These are phyloP conservation scores for Lophium mytilinum DNA, from an alignment of 495 filamentous ascomycete species.

Conservation along the genomic window DNA sequence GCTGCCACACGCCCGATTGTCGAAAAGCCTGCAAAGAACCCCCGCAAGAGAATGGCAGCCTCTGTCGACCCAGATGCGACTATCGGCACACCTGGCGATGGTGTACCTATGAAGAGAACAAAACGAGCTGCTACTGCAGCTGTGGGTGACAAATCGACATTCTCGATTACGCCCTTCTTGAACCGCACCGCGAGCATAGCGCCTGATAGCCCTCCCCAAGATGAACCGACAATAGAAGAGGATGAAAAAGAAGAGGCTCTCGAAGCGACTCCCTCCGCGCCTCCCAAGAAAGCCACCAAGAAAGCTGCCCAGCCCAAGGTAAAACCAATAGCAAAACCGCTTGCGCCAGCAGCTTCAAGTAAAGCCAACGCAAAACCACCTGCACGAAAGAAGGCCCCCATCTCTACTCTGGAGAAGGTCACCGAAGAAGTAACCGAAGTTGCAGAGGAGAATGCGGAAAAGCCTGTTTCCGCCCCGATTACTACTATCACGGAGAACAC, in stretches of 20 bases:
- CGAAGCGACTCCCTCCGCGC: conserved; percentile 25
- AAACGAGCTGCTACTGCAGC: conserved; percentile 35
- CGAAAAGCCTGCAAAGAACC: conserved; percentile 29
- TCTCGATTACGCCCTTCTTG: conserved; percentile 87
- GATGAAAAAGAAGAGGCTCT: conserved; percentile 18
- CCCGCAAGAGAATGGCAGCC: conserved; percentile 41
- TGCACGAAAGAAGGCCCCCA: conserved; percentile 36
- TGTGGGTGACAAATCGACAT: conserved; percentile 76
- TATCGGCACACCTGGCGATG: conserved; percentile 61
- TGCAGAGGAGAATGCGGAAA: conserved; percentile 10
- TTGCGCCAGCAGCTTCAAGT: conserved; percentile 21
- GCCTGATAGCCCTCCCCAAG: conserved; percentile 35
- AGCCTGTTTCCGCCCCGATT: conserved; percentile 14
- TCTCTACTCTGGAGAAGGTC: conserved; percentile 42
- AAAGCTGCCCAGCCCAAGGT: conserved; percentile 9
- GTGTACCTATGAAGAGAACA: conserved; percentile 38
- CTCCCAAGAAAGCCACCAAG: conserved; percentile 29
- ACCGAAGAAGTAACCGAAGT: conserved; percentile 38
- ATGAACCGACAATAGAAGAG: conserved; percentile 26
- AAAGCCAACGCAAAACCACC: conserved; percentile 28
- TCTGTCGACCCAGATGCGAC: conserved; percentile 41
- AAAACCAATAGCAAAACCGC: conserved; percentile 26
- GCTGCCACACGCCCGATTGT: conserved; percentile 20
- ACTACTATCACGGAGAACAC: conserved; percentile 14
- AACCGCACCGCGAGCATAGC: conserved; percentile 62